These are phyloP conservation scores for Fraxinus americana DNA, from an alignment of 257 asterid species.

Conservation along the genomic window DNA sequence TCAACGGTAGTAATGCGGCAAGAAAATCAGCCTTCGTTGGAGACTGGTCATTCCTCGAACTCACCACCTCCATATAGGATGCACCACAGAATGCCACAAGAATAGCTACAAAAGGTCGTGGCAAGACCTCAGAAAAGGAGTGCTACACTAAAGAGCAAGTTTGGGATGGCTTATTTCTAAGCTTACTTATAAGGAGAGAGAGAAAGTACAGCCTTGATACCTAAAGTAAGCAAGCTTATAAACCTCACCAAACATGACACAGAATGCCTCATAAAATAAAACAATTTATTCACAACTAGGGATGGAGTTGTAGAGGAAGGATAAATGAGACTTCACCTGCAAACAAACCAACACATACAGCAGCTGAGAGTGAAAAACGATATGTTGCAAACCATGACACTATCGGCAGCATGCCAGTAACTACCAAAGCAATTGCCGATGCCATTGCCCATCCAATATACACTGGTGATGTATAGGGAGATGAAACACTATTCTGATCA, in stretches of 20 bases:
- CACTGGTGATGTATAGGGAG: constrained; percentile 91
- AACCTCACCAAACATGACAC: background rate
- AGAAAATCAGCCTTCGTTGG: constrained; percentile 90
- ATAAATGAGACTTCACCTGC: constrained; percentile 57
- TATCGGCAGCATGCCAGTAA: constrained; percentile 89
- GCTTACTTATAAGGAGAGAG: background rate
- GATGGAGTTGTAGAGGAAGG: constrained; percentile 16
- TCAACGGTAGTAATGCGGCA: constrained; percentile 90
- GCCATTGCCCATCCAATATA: constrained; percentile 98
- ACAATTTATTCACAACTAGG: constrained; percentile 11
- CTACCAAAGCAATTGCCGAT: constrained; percentile 76
- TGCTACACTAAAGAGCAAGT: constrained; percentile 9
- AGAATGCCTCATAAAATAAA: constrained; percentile 11
- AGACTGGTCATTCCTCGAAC: constrained; percentile 73
- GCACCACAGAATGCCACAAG: constrained; percentile 90
- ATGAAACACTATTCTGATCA: constrained; percentile 61
- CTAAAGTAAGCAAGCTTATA: background rate
- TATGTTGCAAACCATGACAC: constrained; percentile 98
- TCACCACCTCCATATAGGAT: constrained; percentile 78
- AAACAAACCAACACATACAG: constrained; percentile 78
- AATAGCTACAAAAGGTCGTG: constrained; percentile 53
- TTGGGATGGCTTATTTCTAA: background rate
- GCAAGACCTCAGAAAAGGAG: constrained; percentile 31
- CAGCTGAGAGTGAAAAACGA: constrained; percentile 94
- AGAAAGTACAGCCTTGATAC: background rate